Evolutionary conservation across 805 yeast species (phyloP).

Genomic region (Nakazawaea ernobii): DNA sequence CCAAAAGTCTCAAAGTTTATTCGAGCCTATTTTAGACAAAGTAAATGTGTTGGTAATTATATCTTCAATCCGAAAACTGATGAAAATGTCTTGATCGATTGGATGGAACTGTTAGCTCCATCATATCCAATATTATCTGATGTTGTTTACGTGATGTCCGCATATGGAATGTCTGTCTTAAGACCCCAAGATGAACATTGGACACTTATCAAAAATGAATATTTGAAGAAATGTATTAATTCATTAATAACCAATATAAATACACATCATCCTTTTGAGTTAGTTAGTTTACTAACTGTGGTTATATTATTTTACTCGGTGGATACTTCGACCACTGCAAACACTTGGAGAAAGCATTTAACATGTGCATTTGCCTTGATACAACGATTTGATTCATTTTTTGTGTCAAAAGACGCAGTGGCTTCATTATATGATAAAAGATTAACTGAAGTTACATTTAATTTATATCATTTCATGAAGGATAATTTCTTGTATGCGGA

Average conservation of each 20-base stretch:
- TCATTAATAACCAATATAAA: slow-evolving; percentile 6
- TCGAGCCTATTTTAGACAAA: slow-evolving; percentile 5
- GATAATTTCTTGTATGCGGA: slow-evolving; percentile 11
- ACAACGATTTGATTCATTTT: slow-evolving; percentile 10
- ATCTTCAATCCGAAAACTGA: slow-evolving; percentile 1
- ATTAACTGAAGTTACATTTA: slow-evolving; percentile 1
- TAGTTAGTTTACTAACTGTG: slow-evolving; percentile 7
- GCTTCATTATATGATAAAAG: neutral
- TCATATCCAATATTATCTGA: slow-evolving; percentile 6
- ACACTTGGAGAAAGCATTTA: slow-evolving; percentile 12
- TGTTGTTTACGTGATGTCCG: slow-evolving; percentile 5
- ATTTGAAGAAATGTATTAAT: slow-evolving; percentile 9
- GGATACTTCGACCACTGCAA: slow-evolving; percentile 10
- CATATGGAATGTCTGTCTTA: slow-evolving; percentile 1
- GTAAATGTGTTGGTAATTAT: slow-evolving; percentile 9
- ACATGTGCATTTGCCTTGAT: slow-evolving; percentile 10
- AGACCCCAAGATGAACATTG: slow-evolving; percentile 8
- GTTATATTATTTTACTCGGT: slow-evolving; percentile 10
- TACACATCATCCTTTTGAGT: slow-evolving; percentile 8
- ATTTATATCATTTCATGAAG: slow-evolving; percentile 9
- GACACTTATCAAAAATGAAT: slow-evolving; percentile 6
- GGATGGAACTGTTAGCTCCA: slow-evolving; percentile 7
- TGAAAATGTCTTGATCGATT: slow-evolving; percentile 3
- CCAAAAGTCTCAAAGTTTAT: slow-evolving; percentile 7
- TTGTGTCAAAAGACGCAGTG: slow-evolving; percentile 1